Conservation (phyloP, 192 early-diverging fungal genomes). For the Gigaspora rosea region DNA sequence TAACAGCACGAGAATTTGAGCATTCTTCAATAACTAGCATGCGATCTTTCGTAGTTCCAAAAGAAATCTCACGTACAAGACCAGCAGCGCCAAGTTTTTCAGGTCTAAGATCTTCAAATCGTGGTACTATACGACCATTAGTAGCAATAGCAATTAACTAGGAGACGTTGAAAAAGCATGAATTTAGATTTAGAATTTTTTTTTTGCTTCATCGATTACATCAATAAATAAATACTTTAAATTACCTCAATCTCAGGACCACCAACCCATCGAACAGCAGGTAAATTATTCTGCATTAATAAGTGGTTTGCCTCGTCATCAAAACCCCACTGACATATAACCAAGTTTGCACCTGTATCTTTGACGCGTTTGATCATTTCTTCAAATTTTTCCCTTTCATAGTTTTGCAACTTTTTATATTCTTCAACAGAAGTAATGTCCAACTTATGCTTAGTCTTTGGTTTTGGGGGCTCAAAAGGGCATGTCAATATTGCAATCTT, state of each 20-base stretch:
- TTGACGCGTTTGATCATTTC: conserved; percentile 97
- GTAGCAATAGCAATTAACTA: conserved; percentile 98
- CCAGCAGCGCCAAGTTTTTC: conserved; percentile 95
- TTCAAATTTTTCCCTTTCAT: conserved; percentile 96
- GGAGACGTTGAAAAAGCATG: background rate
- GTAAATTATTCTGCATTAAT: conserved; percentile 95
- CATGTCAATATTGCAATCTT: conserved; percentile 99
- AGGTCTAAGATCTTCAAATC: conserved; percentile 90
- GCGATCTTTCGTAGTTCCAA: conserved; percentile 98
- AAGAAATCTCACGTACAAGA: conserved; percentile 89
- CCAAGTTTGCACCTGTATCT: conserved; percentile 96
- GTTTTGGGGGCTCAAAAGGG: conserved; percentile 99
- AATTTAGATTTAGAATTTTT: background rate
- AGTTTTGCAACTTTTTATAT: conserved; percentile 94
- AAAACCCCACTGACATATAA: conserved; percentile 99
- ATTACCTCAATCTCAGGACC: conserved; percentile 96
- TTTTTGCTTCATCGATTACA: background rate
- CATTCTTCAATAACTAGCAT: conserved; percentile 99
- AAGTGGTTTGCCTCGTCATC: conserved; percentile 99
- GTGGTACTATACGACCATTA: conserved; percentile 99
- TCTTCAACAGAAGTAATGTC: conserved; percentile 99
- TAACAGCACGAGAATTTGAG: conserved; percentile 97
- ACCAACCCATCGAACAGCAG: conserved; percentile 99
- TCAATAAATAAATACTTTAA: background rate
- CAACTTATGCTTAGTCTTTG: conserved; percentile 99